A percentile compares a stretch with the other conserved stretches of the same genome.
These are phyloP conservation scores for Theobroma cacao DNA, from an alignment of 345 rosid genomes.

Conservation along the genomic window DNA sequence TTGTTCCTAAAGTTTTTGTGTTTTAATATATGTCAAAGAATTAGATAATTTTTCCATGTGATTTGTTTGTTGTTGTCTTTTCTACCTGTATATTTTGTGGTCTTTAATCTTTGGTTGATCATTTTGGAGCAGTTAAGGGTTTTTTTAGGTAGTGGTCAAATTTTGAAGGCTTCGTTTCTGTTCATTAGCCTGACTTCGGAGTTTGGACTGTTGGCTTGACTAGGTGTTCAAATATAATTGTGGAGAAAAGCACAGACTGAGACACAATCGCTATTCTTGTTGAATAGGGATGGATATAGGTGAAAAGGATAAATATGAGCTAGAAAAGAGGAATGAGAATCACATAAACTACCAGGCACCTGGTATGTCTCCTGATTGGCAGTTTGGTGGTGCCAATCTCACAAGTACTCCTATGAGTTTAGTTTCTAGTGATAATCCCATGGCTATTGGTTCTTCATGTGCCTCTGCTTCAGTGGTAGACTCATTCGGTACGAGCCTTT, in stretches of 20 bases:
- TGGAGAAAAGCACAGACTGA: slow-evolving; percentile 19
- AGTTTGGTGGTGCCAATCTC: slow-evolving; percentile 45
- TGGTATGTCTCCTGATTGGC: slow-evolving; percentile 57
- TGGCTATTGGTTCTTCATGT: slow-evolving; percentile 52
- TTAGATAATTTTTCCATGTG: slow-evolving; percentile 14
- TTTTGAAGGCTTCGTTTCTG: slow-evolving; percentile 18
- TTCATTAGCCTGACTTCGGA: slow-evolving; percentile 19
- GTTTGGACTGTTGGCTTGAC: neutral
- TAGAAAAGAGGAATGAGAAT: slow-evolving; percentile 51
- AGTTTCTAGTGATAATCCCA: slow-evolving; percentile 47
- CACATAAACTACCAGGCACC: slow-evolving; percentile 42
- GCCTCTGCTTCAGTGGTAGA: slow-evolving; percentile 73
- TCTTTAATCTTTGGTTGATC: slow-evolving; percentile 25
- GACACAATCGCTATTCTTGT: slow-evolving; percentile 21
- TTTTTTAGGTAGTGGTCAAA: slow-evolving; percentile 22
- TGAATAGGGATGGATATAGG: slow-evolving; percentile 52
- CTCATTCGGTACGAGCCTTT: slow-evolving; percentile 54
- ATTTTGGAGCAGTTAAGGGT: slow-evolving; percentile 19
- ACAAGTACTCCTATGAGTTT: slow-evolving; percentile 48
- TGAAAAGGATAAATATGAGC: slow-evolving; percentile 59
- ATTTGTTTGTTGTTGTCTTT: slow-evolving; percentile 19
- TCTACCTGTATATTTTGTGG: slow-evolving; percentile 16
- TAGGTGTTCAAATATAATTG: slow-evolving; percentile 21
- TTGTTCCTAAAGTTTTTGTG: slow-evolving; percentile 12
- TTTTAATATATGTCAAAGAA: neutral